These are phyloP conservation scores for Chlamydomonas schloesseri DNA, from an alignment of 139 green algal species.

Conservation along the genomic window DNA sequence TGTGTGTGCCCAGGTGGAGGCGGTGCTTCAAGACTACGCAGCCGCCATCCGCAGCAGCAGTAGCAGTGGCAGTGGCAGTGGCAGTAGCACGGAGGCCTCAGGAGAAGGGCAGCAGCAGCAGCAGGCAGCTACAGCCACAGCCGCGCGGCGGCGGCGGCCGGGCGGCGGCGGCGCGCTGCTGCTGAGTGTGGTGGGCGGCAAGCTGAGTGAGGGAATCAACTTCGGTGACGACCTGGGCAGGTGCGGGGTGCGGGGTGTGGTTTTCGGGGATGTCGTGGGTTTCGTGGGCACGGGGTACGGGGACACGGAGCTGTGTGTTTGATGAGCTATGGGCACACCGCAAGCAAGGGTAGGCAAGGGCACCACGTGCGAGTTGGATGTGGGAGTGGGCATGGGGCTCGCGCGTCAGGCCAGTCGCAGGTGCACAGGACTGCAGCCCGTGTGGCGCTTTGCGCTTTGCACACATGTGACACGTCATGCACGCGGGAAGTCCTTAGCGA, in stretches of 20 bases:
- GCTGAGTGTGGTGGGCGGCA: slow-evolving; percentile 94
- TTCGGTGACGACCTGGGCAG: slow-evolving; percentile 92
- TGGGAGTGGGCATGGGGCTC: no score
- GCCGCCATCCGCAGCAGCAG: slow-evolving; percentile 20
- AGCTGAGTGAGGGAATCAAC: slow-evolving; percentile 99
- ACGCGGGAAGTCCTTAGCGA: no score
- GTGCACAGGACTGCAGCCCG: no score
- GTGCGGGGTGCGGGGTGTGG: background rate
- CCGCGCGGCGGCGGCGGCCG: slow-evolving; percentile 7
- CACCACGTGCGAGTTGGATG: no score
- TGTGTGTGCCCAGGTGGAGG: slow-evolving; percentile 64
- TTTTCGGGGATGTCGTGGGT: no score
- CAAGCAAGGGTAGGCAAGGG: no score
- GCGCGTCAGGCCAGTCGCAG: no score
- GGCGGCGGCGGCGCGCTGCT: slow-evolving; percentile 81
- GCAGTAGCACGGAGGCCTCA: no score
- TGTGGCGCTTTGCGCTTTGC: no score
- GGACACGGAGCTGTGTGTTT: background rate
- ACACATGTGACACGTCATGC: no score
- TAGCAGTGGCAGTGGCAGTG: background rate
- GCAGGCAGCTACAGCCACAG: background rate
- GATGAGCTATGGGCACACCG: no score
- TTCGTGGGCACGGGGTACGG: no score
- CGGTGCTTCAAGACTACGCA: slow-evolving; percentile 74
- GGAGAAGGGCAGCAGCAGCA: background rate